Evolutionary conservation across 2,329 filamentous ascomycete genomes (phyloP).

Genomic region (Xylariaceae sp.): DNA sequence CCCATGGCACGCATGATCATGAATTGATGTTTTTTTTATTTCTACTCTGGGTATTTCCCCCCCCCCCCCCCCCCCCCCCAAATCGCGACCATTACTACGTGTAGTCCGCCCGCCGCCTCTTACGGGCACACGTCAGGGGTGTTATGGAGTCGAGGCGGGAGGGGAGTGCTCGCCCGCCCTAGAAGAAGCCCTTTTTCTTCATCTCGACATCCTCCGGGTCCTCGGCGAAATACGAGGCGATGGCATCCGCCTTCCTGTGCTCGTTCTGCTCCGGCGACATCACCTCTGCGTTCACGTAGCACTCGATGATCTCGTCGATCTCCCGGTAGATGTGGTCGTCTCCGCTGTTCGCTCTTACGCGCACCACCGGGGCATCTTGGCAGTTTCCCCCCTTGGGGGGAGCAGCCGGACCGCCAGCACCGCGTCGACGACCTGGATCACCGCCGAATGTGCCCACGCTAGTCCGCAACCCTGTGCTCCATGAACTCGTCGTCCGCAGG

Average conservation of each 20-base stretch:
- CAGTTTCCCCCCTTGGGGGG: too few species aligned
- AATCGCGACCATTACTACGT: neutral
- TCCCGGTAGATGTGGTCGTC: constrained; percentile 17
- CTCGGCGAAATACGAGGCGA: constrained; percentile 18
- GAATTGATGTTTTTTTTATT: neutral
- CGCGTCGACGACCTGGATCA: too few species aligned
- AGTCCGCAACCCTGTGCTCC: too few species aligned
- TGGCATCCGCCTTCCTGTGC: constrained; percentile 13
- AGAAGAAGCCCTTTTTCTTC: constrained; percentile 28
- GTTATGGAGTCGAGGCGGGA: too few species aligned
- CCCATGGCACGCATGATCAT: neutral
- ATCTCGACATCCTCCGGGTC: constrained; percentile 25
- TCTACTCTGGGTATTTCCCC: neutral
- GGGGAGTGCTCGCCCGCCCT: neutral
- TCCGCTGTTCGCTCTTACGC: neutral
- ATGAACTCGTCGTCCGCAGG: too few species aligned
- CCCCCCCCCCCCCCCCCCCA: too few species aligned
- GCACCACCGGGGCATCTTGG: neutral
- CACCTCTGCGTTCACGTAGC: constrained; percentile 21
- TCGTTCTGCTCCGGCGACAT: constrained; percentile 7
- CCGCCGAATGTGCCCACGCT: too few species aligned
- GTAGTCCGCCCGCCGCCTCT: neutral
- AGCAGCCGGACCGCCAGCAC: too few species aligned
- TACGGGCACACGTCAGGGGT: neutral
- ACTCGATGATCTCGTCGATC: constrained; percentile 35